phyloP scores from a whole-genome alignment of 1,139 yeast species.

The Blastobotrys illinoisensis region DNA sequence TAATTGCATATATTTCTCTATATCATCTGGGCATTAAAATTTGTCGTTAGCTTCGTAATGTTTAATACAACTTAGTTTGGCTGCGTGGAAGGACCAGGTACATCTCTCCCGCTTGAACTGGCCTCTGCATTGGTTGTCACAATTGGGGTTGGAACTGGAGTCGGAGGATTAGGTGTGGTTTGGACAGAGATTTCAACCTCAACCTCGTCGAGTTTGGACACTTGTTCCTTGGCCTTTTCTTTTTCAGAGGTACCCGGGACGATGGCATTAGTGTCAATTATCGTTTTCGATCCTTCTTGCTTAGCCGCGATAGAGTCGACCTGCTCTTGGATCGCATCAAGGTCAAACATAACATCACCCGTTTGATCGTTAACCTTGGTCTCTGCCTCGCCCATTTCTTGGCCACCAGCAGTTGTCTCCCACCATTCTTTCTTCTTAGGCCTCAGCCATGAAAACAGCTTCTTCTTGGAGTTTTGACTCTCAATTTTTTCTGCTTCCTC shows the following conservation, averaged over 20 bases:
- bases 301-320: constrained; percentile 22
- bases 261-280: constrained; percentile 13
- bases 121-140: neutral
- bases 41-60: neutral
- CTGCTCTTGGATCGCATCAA: constrained; percentile 35
- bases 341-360: constrained; percentile 32
- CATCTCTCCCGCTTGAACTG: too few species aligned
- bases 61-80: neutral
- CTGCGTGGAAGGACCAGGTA: neutral
- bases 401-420: constrained; percentile 52
- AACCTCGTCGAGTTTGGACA: constrained; percentile 6
- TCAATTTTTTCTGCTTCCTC: constrained; percentile 24
- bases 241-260: constrained; percentile 8
- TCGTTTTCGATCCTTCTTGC: constrained; percentile 1
- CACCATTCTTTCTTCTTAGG: constrained; percentile 86
- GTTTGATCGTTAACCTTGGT: constrained; percentile 7
- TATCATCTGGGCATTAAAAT: neutral
- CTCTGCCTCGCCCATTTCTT: constrained; percentile 18
- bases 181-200: neutral
- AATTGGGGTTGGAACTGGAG: neutral
- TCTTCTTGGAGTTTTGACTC: constrained; percentile 32
- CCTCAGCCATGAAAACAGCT: constrained; percentile 48
- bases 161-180: neutral
- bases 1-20: too few species aligned
- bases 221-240: constrained; percentile 8